A percentile compares a stretch with the other conserved stretches of the same genome.
Evolutionary conservation across 768 basidiomycete genomes (phyloP).

Genomic region (Boletus pseudo-olivaceus): DNA sequence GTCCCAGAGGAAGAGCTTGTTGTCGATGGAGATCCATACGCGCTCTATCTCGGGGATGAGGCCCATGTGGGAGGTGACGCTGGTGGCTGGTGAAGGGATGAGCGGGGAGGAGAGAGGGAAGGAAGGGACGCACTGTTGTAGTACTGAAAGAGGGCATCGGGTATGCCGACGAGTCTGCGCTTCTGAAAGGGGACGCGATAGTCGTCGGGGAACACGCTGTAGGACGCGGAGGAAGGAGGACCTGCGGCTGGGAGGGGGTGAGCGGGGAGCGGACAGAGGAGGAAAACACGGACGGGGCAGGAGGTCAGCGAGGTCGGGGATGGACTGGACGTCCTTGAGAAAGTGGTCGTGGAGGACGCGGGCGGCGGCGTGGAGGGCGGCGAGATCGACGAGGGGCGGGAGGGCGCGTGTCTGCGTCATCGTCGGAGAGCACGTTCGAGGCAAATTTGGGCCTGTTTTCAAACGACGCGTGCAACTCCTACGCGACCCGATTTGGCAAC

Average conservation of each 20-base stretch:
- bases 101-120: not conserved
- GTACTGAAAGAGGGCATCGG: slow-evolving; percentile 73
- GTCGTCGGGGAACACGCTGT: slow-evolving; percentile 76
- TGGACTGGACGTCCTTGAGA: slow-evolving; percentile 65
- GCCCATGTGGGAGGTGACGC: slow-evolving; percentile 80
- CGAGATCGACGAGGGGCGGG: slow-evolving; percentile 48
- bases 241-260: slow-evolving; percentile 45
- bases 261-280: not conserved
- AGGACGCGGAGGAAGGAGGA: slow-evolving; percentile 69
- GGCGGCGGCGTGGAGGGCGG: slow-evolving; percentile 62
- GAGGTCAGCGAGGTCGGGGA: slow-evolving; percentile 74
- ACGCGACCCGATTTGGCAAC: slow-evolving; percentile 2
- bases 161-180: slow-evolving; percentile 69
- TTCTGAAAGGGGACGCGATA: slow-evolving; percentile 79
- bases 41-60: slow-evolving; percentile 90
- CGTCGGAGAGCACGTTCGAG: not conserved
- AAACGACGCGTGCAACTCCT: not conserved
- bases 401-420: slow-evolving; percentile 21
- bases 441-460: not conserved
- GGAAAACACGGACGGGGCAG: slow-evolving; percentile 49
- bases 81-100: slow-evolving; percentile 46
- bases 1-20: slow-evolving; percentile 95
- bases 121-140: slow-evolving; percentile 58
- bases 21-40: slow-evolving; percentile 93
- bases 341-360: slow-evolving; percentile 65